Evolutionary conservation across 2,329 filamentous ascomycete genomes (phyloP).

Genomic region (Tolypocladium sp.): DNA sequence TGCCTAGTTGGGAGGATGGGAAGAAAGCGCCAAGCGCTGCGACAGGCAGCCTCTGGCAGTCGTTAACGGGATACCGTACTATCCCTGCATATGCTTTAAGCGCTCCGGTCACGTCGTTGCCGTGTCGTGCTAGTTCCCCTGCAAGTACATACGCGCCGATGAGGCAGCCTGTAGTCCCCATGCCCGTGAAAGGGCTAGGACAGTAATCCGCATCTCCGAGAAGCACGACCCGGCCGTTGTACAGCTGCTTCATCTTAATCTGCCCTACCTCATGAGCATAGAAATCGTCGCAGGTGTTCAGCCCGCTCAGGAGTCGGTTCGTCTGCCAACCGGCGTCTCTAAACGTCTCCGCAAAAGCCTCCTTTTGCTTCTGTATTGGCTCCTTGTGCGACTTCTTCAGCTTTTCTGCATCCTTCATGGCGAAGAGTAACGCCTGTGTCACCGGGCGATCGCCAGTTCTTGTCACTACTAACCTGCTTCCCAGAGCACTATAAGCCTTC

Average conservation of each 20-base stretch:
- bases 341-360: constrained; percentile 19
- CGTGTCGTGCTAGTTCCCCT: constrained; percentile 28
- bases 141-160: constrained; percentile 41
- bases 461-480: neutral
- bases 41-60: too few relatives aligned
- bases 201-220: constrained; percentile 15
- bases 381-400: neutral
- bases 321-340: constrained; percentile 31
- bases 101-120: neutral
- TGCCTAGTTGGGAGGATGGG: too few relatives aligned
- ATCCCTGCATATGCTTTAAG: neutral
- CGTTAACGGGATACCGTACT: too few relatives aligned
- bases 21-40: too few relatives aligned
- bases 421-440: neutral
- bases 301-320: constrained; percentile 16
- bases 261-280: neutral
- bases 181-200: constrained; percentile 32
- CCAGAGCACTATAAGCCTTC: neutral
- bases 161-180: constrained; percentile 32
- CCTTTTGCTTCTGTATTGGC: constrained; percentile 20
- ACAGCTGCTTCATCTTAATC: neutral
- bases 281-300: neutral
- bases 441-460: neutral
- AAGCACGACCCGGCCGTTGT: neutral
- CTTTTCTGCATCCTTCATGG: neutral